phyloP scores from a whole-genome alignment of 2,329 filamentous ascomycete species.

The Ceratocystis cubensis region DNA sequence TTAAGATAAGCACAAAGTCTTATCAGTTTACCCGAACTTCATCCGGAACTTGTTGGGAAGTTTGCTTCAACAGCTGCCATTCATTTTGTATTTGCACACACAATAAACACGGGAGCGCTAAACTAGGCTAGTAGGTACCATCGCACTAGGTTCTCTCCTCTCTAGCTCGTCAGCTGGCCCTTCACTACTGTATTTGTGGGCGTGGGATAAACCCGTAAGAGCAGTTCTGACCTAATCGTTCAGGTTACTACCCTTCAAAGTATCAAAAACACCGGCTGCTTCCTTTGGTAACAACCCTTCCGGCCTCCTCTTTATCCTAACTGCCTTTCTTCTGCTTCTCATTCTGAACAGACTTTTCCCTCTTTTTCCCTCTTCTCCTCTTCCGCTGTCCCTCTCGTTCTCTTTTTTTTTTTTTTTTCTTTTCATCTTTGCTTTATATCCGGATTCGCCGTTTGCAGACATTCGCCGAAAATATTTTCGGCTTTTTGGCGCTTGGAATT shows the following conservation, averaged over 20 bases:
- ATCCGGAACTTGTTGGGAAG: too few species aligned
- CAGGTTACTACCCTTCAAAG: background rate
- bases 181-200: background rate
- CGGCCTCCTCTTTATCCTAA: conserved; percentile 3
- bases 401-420: background rate
- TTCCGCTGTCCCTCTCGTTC: background rate
- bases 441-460: background rate
- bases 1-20: too few species aligned
- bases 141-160: background rate
- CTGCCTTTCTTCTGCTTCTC: background rate
- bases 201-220: background rate
- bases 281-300: conserved; percentile 3
- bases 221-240: background rate
- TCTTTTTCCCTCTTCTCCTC: conserved; percentile 2
- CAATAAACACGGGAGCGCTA: background rate
- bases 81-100: background rate
- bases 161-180: background rate
- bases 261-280: background rate
- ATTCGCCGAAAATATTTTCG: too few species aligned
- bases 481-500: background rate
- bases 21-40: too few species aligned
- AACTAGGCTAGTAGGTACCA: background rate
- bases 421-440: background rate
- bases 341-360: background rate
- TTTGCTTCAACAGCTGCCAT: background rate